These are phyloP conservation scores for Irpex sp. DNA, from an alignment of 1,284 basidiomycete genomes.

Conservation along the genomic window DNA sequence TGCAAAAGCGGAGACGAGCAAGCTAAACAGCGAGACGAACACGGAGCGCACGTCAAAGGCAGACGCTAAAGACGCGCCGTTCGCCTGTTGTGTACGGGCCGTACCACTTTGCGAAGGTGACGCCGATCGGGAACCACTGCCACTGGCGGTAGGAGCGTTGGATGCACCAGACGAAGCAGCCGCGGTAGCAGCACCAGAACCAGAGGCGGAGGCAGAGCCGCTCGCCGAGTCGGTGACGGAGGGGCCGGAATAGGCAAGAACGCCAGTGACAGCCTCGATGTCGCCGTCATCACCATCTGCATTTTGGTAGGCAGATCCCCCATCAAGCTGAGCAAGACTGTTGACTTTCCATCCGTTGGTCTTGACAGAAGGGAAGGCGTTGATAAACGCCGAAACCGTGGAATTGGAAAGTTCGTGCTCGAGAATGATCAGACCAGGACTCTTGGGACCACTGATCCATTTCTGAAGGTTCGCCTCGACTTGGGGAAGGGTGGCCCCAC, in stretches of 20 bases:
- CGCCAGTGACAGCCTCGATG: conserved; percentile 14
- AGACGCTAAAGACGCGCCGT: conserved; percentile 10
- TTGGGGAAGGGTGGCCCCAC: conserved; percentile 33
- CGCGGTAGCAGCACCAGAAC: background rate
- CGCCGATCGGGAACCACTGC: conserved; percentile 5
- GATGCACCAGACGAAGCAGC: background rate
- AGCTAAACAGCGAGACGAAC: conserved; percentile 12
- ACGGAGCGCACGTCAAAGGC: conserved; percentile 9
- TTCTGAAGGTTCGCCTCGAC: conserved; percentile 45
- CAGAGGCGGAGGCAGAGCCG: background rate
- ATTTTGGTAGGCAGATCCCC: conserved; percentile 54
- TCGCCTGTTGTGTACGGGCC: conserved; percentile 3
- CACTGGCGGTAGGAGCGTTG: background rate
- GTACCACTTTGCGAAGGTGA: conserved; percentile 1
- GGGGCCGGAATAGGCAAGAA: conserved; percentile 10
- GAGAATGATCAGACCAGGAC: conserved; percentile 74
- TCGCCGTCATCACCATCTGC: conserved; percentile 27
- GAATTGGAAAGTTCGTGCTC: conserved; percentile 77
- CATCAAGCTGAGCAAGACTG: conserved; percentile 51
- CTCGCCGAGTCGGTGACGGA: conserved; percentile 3
- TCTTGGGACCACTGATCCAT: conserved; percentile 64
- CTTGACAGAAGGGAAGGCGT: conserved; percentile 61
- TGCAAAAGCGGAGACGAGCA: conserved; percentile 16
- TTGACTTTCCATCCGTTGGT: conserved; percentile 64
- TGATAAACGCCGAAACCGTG: conserved; percentile 68